Conservation (phyloP, 202 grass and related monocot species). For the Setaria viridis region DNA sequence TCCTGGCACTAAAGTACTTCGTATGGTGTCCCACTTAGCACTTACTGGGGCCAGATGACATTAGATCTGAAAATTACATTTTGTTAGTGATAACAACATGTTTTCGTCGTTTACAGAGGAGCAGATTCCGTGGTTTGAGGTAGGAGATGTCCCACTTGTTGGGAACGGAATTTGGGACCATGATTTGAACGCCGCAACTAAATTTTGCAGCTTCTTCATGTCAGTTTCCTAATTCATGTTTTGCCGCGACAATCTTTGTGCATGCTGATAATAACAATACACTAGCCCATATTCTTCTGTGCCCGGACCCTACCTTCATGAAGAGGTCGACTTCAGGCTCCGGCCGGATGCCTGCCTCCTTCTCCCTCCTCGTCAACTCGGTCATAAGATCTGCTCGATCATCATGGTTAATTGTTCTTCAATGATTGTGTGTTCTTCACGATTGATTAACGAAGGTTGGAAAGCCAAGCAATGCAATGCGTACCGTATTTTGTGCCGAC, state of each 20-base stretch:
- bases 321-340: conserved; percentile 97
- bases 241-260: not conserved
- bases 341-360: conserved; percentile 78
- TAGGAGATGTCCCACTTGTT: not conserved
- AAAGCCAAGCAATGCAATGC: not conserved
- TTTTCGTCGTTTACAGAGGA: not conserved
- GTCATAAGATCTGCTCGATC: conserved; percentile 76
- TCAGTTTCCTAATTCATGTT: not conserved
- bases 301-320: conserved; percentile 75
- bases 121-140: not conserved
- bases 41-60: not conserved
- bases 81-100: not conserved
- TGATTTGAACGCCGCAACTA: conserved; percentile 25
- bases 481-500: conserved; percentile 90
- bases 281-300: not conserved
- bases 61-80: not conserved
- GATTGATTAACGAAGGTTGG: not conserved
- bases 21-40: not conserved
- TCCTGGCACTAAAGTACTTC: not conserved
- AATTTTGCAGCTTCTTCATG: not conserved
- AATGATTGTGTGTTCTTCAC: not conserved
- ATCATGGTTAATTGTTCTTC: not conserved
- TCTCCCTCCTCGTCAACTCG: conserved; percentile 86
- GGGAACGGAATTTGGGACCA: not conserved
- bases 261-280: not conserved